Conservation (phyloP, 2,329 filamentous ascomycete genomes). For the Lasiodiplodia theobromae region DNA sequence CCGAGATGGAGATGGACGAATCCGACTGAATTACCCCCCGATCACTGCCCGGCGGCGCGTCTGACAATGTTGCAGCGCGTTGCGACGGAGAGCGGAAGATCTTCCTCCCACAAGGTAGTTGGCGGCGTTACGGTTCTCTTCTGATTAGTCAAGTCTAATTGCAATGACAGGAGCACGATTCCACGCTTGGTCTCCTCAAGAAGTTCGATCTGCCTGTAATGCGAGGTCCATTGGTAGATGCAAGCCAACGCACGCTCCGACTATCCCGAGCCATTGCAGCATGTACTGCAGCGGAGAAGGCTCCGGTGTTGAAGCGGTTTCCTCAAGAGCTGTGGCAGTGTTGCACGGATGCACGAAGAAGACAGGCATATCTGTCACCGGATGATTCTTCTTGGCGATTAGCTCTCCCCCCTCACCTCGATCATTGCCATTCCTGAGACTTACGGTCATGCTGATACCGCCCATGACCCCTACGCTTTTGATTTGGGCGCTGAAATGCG, state of each 20-base stretch:
- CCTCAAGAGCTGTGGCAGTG: slow-evolving; percentile 79
- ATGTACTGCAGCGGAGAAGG: slow-evolving; percentile 71
- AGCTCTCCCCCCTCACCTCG: neutral
- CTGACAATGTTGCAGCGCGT: slow-evolving; percentile 23
- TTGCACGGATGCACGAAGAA: slow-evolving; percentile 96
- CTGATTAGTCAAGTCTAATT: slow-evolving; percentile 23
- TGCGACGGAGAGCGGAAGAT: slow-evolving; percentile 20
- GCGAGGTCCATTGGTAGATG: slow-evolving; percentile 64
- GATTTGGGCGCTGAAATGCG: slow-evolving; percentile 41
- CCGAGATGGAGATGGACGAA: slow-evolving; percentile 68
- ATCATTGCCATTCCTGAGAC: slow-evolving; percentile 25
- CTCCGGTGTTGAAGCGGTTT: slow-evolving; percentile 47
- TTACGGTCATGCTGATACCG: slow-evolving; percentile 47
- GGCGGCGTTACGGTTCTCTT: slow-evolving; percentile 25
- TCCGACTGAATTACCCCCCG: slow-evolving; percentile 57
- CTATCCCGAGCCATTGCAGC: slow-evolving; percentile 86
- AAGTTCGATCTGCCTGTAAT: slow-evolving; percentile 19
- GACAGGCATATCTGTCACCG: slow-evolving; percentile 75
- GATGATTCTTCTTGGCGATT: slow-evolving; percentile 71
- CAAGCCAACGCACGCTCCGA: slow-evolving; percentile 81
- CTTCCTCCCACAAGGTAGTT: slow-evolving; percentile 20
- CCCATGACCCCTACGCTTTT: slow-evolving; percentile 47
- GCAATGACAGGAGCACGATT: slow-evolving; percentile 24
- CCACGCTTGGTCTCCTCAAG: slow-evolving; percentile 18
- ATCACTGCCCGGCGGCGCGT: slow-evolving; percentile 19